These are phyloP conservation scores for Vachellia collinsii DNA, from an alignment of 306 rosid genomes.

Conservation along the genomic window DNA sequence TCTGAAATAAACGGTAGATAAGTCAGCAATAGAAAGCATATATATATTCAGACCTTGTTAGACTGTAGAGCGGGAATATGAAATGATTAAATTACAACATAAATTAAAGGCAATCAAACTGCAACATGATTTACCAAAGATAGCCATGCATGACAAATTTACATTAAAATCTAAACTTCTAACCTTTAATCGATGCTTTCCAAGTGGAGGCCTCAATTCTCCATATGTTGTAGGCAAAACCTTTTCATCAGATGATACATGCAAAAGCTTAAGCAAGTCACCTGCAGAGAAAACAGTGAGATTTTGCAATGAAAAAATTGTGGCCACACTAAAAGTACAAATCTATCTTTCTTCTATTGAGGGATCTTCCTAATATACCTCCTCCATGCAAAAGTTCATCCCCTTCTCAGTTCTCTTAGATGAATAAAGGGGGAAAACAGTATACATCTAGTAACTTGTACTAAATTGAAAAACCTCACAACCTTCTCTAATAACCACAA, in stretches of 20 bases:
- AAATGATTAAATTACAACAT: background rate
- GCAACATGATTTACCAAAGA: conserved; percentile 7
- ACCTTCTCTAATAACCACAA: too few species aligned
- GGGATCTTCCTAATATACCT: too few species aligned
- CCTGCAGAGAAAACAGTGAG: conserved; percentile 57
- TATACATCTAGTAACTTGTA: too few species aligned
- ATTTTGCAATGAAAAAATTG: conserved; percentile 12
- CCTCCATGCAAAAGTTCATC: too few species aligned
- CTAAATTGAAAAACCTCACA: too few species aligned
- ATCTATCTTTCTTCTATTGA: too few species aligned
- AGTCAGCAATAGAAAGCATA: conserved; percentile 21
- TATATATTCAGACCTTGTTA: background rate
- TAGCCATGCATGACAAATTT: background rate
- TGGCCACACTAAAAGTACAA: background rate
- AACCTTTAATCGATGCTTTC: conserved; percentile 96
- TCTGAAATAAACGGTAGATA: conserved; percentile 53
- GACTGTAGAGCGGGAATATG: background rate
- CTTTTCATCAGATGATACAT: conserved; percentile 78
- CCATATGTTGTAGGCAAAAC: conserved; percentile 90
- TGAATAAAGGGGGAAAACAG: too few species aligned
- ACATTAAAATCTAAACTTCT: conserved; percentile 30
- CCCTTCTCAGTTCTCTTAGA: too few species aligned
- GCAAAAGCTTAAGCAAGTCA: conserved; percentile 79
- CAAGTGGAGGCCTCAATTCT: conserved; percentile 96
- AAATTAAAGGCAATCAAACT: background rate